These are phyloP conservation scores for Sporopachydermia quercuum DNA, from an alignment of 805 yeast species.

Conservation along the genomic window DNA sequence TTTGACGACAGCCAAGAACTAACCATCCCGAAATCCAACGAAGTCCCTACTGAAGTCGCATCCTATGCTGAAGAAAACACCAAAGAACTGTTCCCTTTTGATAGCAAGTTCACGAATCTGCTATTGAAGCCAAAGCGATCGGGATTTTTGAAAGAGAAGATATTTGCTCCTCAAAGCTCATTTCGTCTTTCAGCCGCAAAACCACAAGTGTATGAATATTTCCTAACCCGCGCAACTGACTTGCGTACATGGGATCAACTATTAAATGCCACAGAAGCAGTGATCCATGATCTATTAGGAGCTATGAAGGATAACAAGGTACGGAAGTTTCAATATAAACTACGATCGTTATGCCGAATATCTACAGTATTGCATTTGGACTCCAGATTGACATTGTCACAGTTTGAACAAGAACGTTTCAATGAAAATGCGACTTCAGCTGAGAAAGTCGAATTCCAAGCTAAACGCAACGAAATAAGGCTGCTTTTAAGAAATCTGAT, in stretches of 20 bases:
- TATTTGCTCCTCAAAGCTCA: not conserved
- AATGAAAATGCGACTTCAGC: not conserved
- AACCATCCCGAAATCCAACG: not conserved
- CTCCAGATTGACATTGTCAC: not conserved
- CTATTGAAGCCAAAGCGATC: not conserved
- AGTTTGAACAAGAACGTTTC: not conserved
- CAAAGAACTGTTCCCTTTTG: not conserved
- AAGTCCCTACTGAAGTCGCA: not conserved
- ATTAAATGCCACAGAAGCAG: not conserved
- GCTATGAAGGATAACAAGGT: not conserved
- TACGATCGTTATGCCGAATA: not conserved
- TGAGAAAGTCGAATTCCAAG: not conserved
- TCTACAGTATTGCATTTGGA: not conserved
- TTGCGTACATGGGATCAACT: not conserved
- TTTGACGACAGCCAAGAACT: not conserved
- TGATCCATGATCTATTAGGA: not conserved
- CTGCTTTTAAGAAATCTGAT: not conserved
- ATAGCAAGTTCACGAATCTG: not conserved
- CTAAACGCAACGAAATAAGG: not conserved
- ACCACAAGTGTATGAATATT: not conserved
- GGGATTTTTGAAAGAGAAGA: not conserved
- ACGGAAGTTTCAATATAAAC: not conserved
- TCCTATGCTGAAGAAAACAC: not conserved
- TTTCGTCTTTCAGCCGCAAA: not conserved
- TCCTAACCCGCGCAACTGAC: not conserved